Conservation (phyloP, 2,329 filamentous ascomycete species). For the Pyricularia pennisetigena region DNA sequence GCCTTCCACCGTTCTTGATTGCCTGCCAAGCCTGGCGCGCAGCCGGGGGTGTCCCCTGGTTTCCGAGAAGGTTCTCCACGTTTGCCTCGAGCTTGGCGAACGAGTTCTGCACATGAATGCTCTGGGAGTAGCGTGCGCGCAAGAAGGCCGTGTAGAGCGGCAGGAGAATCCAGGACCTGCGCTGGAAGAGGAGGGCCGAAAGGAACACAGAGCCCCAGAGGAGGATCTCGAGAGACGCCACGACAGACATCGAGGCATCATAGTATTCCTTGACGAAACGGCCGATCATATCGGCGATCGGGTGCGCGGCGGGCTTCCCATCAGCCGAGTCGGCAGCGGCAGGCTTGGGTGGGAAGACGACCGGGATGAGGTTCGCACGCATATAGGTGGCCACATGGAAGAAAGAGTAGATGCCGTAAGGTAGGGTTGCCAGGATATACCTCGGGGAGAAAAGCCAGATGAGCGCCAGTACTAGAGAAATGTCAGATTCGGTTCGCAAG, state of each 20-base stretch:
- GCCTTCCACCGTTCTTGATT: conserved; percentile 61
- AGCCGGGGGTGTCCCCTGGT: conserved; percentile 76
- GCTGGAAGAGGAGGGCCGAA: conserved; percentile 78
- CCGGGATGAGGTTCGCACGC: conserved; percentile 85
- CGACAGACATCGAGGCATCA: conserved; percentile 88
- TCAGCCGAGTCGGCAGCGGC: conserved; percentile 45
- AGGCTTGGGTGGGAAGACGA: conserved; percentile 58
- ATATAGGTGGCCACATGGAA: conserved; percentile 98
- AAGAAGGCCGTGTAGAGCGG: conserved; percentile 84
- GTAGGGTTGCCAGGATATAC: conserved; percentile 80
- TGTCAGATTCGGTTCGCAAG: not conserved
- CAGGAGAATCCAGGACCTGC: conserved; percentile 83
- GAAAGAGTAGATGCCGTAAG: conserved; percentile 92
- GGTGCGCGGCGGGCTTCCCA: conserved; percentile 45
- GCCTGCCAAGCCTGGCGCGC: conserved; percentile 72
- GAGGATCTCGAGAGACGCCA: conserved; percentile 77
- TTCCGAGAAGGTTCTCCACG: conserved; percentile 71
- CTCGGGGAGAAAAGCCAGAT: conserved; percentile 91
- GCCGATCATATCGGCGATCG: conserved; percentile 73
- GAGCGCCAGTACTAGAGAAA: conserved; percentile 67
- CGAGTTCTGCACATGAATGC: conserved; percentile 80
- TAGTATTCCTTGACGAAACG: conserved; percentile 98
- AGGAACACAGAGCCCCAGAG: conserved; percentile 78
- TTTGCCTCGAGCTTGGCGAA: conserved; percentile 64
- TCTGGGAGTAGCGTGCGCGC: conserved; percentile 82